phyloP scores from a whole-genome alignment of 2,329 filamentous ascomycete genomes.

The Penicillium sp. region DNA sequence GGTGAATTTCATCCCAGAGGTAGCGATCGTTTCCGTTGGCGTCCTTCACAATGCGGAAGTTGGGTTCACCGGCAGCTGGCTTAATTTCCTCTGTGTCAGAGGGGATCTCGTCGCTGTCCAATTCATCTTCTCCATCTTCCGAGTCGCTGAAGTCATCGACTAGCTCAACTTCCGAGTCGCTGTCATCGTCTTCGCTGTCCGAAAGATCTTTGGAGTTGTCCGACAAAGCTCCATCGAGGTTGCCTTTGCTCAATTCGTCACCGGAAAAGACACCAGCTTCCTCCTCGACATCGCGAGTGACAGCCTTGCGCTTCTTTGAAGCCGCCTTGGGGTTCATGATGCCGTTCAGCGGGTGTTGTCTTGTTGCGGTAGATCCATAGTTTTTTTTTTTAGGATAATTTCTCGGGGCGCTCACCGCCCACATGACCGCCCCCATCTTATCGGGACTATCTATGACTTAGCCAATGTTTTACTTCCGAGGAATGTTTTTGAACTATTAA shows the following conservation, averaged over 20 bases:
- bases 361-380: constrained; percentile 14
- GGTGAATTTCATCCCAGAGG: constrained; percentile 89
- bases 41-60: constrained; percentile 68
- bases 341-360: constrained; percentile 14
- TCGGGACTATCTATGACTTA: constrained; percentile 21
- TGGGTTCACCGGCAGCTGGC: constrained; percentile 40
- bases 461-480: constrained; percentile 4
- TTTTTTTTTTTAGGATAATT: constrained; percentile 30
- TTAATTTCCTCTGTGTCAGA: constrained; percentile 47
- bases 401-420: constrained; percentile 34
- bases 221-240: constrained; percentile 46
- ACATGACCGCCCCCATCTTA: constrained; percentile 35
- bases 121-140: constrained; percentile 49
- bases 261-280: constrained; percentile 56
- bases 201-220: constrained; percentile 44
- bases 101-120: constrained; percentile 54
- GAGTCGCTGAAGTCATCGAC: constrained; percentile 55
- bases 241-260: constrained; percentile 55
- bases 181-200: constrained; percentile 38
- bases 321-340: constrained; percentile 40
- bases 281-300: constrained; percentile 54
- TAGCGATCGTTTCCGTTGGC: constrained; percentile 90
- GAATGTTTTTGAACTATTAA: neutral
- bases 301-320: constrained; percentile 65
- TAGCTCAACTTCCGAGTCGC: constrained; percentile 54